Conservation (phyloP, 2,329 filamentous ascomycete genomes). For the Penicillium sp. region DNA sequence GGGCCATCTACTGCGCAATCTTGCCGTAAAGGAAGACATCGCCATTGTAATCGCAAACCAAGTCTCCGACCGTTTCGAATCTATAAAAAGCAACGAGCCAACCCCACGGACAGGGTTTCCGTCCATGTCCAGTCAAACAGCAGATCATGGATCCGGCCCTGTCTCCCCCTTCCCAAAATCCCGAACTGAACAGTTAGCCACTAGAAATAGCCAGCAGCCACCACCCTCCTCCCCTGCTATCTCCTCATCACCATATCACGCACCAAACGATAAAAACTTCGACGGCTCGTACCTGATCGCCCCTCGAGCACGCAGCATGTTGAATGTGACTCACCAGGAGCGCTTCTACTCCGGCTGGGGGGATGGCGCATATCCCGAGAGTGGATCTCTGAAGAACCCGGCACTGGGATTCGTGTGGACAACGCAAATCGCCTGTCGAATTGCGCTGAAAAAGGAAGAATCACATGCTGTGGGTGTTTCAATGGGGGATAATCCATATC, state of each 20-base stretch:
- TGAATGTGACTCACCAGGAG: constrained; percentile 80
- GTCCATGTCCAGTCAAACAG: constrained; percentile 15
- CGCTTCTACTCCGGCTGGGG: constrained; percentile 96
- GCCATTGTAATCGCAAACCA: constrained; percentile 94
- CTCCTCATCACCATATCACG: constrained; percentile 31
- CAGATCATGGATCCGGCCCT: constrained; percentile 19
- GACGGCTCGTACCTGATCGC: constrained; percentile 41
- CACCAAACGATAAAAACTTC: constrained; percentile 32
- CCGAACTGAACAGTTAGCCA: constrained; percentile 12
- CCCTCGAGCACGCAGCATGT: constrained; percentile 50
- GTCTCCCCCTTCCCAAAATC: constrained; percentile 24
- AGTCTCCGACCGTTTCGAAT: constrained; percentile 80
- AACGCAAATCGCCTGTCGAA: constrained; percentile 78
- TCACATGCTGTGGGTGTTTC: constrained; percentile 37
- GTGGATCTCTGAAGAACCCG: constrained; percentile 68
- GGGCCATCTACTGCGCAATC: constrained; percentile 68
- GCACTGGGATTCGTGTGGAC: constrained; percentile 87
- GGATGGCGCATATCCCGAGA: constrained; percentile 52
- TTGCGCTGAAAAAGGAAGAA: constrained; percentile 75
- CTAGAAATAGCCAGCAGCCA: not conserved
- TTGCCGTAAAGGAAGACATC: constrained; percentile 72
- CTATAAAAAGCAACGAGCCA: constrained; percentile 8
- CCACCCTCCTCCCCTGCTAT: constrained; percentile 26
- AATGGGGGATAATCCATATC: constrained; percentile 5
- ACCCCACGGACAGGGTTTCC: constrained; percentile 8